phyloP scores from a whole-genome alignment of 164 flowering plant genomes.

The Echeveria elegans region DNA sequence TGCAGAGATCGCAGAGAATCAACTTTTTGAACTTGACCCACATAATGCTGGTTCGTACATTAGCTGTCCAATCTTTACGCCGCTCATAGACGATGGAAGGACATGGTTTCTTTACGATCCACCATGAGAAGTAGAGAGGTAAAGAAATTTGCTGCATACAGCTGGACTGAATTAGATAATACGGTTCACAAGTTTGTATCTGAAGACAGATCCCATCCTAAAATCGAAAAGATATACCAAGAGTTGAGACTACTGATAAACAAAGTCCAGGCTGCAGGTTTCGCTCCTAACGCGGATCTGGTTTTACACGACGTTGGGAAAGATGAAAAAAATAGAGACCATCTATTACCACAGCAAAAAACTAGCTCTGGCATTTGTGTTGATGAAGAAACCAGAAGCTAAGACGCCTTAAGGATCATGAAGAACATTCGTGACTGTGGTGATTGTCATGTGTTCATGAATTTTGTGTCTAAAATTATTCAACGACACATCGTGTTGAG shows the following conservation, averaged over 20 bases:
- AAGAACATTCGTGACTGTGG: constrained; percentile 6
- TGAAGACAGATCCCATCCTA: constrained; percentile 40
- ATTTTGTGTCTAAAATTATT: constrained; percentile 2
- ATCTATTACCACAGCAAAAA: constrained; percentile 6
- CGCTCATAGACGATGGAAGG: too few species aligned
- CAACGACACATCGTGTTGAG: not conserved
- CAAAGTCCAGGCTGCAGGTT: constrained; percentile 5
- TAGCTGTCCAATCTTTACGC: too few species aligned
- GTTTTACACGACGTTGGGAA: constrained; percentile 2
- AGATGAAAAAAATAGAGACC: constrained; percentile 3
- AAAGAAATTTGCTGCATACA: constrained; percentile 65
- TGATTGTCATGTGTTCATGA: constrained; percentile 7
- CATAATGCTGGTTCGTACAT: not conserved
- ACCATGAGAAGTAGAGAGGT: constrained; percentile 42
- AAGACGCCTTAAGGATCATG: constrained; percentile 6
- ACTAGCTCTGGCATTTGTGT: not conserved
- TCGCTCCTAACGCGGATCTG: not conserved
- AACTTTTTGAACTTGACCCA: constrained; percentile 25
- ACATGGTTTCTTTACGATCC: too few species aligned
- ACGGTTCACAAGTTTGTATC: constrained; percentile 48
- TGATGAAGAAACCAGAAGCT: not conserved
- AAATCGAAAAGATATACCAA: constrained; percentile 30
- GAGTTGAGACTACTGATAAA: constrained; percentile 29
- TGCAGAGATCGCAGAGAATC: too few species aligned
- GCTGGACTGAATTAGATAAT: constrained; percentile 61